A percentile compares a stretch with the other conserved stretches of the same genome.
Evolutionary conservation across 441 rosid species (phyloP).

Genomic region (Populus hybrid): DNA sequence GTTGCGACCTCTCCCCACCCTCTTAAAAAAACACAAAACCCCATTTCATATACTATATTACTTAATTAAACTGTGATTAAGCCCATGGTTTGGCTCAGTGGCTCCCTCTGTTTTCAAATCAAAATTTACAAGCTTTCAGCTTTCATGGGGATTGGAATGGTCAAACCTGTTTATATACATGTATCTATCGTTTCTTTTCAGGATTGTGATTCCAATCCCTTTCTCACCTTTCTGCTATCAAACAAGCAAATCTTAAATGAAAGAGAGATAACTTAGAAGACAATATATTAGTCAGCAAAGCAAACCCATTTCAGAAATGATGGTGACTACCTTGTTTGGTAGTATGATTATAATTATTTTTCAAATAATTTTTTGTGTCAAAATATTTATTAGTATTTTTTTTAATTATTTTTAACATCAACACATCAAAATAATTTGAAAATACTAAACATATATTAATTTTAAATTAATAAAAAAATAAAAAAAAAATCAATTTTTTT

Average conservation of each 20-base stretch:
- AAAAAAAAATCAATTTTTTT: too few species aligned
- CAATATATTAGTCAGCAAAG: slow-evolving; percentile 23
- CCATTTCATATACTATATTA: slow-evolving; percentile 3
- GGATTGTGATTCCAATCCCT: slow-evolving; percentile 29
- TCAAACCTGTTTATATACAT: slow-evolving; percentile 24
- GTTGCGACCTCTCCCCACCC: slow-evolving; percentile 17
- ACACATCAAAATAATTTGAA: too few species aligned
- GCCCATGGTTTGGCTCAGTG: neutral
- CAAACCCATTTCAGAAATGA: slow-evolving; percentile 31
- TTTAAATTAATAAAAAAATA: too few species aligned
- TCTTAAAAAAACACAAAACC: slow-evolving; percentile 7
- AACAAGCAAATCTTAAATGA: slow-evolving; percentile 15
- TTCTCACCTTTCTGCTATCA: slow-evolving; percentile 17
- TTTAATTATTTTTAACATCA: too few species aligned
- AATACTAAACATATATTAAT: too few species aligned
- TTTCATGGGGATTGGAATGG: slow-evolving; percentile 22
- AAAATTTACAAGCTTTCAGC: slow-evolving; percentile 2
- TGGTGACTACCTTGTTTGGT: slow-evolving; percentile 6
- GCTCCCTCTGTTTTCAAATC: neutral
- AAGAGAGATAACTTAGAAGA: slow-evolving; percentile 2
- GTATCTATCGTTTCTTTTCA: slow-evolving; percentile 10
- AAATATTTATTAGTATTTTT: too few species aligned
- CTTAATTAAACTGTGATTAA: slow-evolving; percentile 2
- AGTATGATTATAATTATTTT: too few species aligned
- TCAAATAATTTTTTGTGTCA: too few species aligned